Percentiles rank a stretch among this genome's conserved stretches.
Evolutionary conservation across 331 rosid genomes (phyloP).

Genomic region (Pyracantha coccinea): DNA sequence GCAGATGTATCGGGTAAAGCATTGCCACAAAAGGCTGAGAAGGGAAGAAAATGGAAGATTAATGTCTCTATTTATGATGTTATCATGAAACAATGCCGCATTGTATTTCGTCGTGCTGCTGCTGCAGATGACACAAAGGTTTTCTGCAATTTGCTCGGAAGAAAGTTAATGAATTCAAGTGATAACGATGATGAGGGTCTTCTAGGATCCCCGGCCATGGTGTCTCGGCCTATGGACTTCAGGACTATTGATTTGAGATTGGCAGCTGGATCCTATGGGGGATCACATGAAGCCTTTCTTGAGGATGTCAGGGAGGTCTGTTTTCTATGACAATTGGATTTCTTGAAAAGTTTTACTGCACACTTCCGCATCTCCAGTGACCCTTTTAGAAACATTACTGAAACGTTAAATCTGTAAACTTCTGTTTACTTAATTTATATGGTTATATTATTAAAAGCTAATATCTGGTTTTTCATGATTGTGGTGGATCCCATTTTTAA

Average conservation of each 20-base stretch:
- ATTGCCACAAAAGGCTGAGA: conserved; percentile 42
- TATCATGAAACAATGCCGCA: conserved; percentile 84
- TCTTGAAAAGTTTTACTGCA: neutral
- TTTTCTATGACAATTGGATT: conserved; percentile 15
- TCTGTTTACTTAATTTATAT: neutral
- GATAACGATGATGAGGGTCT: conserved; percentile 98
- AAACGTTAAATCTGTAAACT: neutral
- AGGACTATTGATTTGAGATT: conserved; percentile 90
- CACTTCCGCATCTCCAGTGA: neutral
- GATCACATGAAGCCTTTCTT: conserved; percentile 79
- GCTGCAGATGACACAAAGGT: conserved; percentile 79
- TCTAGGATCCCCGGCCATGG: conserved; percentile 96
- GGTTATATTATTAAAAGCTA: neutral
- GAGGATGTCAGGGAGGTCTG: conserved; percentile 94
- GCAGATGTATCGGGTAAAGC: conserved; percentile 44
- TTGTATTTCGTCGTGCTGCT: conserved; percentile 81
- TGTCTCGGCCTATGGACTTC: conserved; percentile 90
- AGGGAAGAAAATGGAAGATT: conserved; percentile 55
- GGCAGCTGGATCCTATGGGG: conserved; percentile 84
- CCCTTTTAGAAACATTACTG: neutral
- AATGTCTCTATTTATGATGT: conserved; percentile 58
- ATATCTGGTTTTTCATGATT: neutral
- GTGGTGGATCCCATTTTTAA: neutral
- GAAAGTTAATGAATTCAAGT: conserved; percentile 69
- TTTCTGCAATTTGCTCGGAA: conserved; percentile 93